Base-by-base conservation (phyloP, 2,329 filamentous ascomycete species). In the Fusarium agapanthi region DNA sequence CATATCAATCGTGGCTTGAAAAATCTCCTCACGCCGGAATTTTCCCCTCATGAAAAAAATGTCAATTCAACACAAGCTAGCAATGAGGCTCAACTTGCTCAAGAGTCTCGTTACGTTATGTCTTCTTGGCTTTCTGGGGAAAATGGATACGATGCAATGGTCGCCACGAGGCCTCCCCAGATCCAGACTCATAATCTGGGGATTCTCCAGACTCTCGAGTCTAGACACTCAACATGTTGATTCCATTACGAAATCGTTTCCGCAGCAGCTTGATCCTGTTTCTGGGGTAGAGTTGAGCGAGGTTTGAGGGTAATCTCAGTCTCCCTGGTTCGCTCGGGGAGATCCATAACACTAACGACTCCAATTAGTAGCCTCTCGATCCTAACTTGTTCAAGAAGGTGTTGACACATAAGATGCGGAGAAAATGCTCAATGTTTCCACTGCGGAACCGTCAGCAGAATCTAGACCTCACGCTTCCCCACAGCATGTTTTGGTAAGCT, bases 221-320 rank as follows among this genome's bases (percentile, higher is more conserved):
- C 71, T 57, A 58, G 71, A 74, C 60, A 55, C 40, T 58, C 30
- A 44, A 61, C 37, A 34, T 51, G 54, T 45, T 53, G 65, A 69
- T 74, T 67, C 45, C 41, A 74, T 74, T 74, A 74, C 71, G 71
- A 74, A 69, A 74, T 74, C 60, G 71, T 54, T 71, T 73, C 60
- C 41, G 38, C 22, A 53, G 32, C 48, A 65, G 57, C 65, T 40
- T 51, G 47, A 65, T 74, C 44, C 18, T 74, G 44, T 61, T 61
- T 55, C 67, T 71, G 71, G 60, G 67, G 69, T 64, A 74, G 44
- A 72, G 45, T 53, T 30, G 47, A 44, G 47, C 38, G 59, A 53
- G 43, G 22, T 57, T 53, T 38, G 43, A 51, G 48, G 24, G 51
- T 71, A 74, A 72, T 69, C 55, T 60, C 51, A 69, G 44, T 50